phyloP scores from a whole-genome alignment of 2,329 filamentous ascomycete species.

The Aspergillus sp. region DNA sequence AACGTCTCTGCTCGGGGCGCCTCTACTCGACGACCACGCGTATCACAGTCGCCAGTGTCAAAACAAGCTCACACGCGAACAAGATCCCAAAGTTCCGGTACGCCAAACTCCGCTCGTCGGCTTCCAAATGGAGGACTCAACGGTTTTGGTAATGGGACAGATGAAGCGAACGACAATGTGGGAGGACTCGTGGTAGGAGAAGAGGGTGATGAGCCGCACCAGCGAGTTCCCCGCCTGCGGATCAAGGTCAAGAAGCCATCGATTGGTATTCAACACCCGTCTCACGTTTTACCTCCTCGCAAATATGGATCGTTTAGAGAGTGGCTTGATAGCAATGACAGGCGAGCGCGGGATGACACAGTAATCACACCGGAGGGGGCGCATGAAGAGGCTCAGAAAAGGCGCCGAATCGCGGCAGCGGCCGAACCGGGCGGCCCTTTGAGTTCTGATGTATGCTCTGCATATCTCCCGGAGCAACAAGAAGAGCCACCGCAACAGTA shows the following conservation, averaged over 20 bases:
- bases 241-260: constrained; percentile 54
- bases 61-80: constrained; percentile 28
- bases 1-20: constrained; percentile 23
- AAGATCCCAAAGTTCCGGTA: constrained; percentile 31
- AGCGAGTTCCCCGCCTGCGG: constrained; percentile 36
- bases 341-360: constrained; percentile 44
- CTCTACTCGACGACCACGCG: constrained; percentile 19
- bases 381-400: constrained; percentile 65
- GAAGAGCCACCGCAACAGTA: constrained; percentile 78
- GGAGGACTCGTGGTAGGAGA: constrained; percentile 5
- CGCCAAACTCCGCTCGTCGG: constrained; percentile 17
- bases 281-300: constrained; percentile 46
- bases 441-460: constrained; percentile 66
- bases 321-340: constrained; percentile 60
- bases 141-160: constrained; percentile 13
- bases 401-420: constrained; percentile 70
- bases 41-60: constrained; percentile 28
- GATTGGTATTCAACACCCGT: constrained; percentile 52
- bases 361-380: constrained; percentile 60
- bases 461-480: constrained; percentile 70
- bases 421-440: constrained; percentile 73
- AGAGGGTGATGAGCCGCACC: constrained; percentile 22
- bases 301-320: constrained; percentile 58
- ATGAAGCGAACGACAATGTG: constrained; percentile 13
- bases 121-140: constrained; percentile 17